These are phyloP conservation scores for Yarrowia sp. DNA, from an alignment of 805 yeast species.

Conservation along the genomic window DNA sequence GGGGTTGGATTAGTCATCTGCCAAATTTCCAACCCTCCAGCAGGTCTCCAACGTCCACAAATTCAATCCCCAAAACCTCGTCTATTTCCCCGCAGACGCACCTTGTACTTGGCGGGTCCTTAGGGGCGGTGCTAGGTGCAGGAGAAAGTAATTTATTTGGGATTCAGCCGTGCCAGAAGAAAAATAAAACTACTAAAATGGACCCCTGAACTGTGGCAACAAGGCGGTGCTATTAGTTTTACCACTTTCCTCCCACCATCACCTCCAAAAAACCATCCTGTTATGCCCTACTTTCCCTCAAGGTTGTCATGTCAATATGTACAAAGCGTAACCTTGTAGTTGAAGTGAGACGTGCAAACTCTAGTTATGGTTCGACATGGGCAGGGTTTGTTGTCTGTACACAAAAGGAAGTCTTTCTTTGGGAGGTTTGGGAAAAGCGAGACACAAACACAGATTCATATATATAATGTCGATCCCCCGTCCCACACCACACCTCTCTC, in stretches of 20 bases:
- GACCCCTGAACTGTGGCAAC: background rate
- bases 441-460: background rate
- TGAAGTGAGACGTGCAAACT: slow-evolving; percentile 12
- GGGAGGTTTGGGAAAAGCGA: background rate
- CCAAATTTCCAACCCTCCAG: no score
- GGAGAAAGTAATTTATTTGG: background rate
- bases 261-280: no score
- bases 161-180: background rate
- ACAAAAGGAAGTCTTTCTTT: slow-evolving; percentile 5
- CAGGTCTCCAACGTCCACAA: no score
- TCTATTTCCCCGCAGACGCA: slow-evolving; percentile 24
- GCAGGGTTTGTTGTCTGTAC: slow-evolving; percentile 30
- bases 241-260: no score
- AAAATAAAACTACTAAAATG: background rate
- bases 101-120: slow-evolving; percentile 20
- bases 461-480: slow-evolving; percentile 22
- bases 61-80: no score
- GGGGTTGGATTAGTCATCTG: no score
- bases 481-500: no score
- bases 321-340: background rate
- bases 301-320: slow-evolving; percentile 11
- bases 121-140: slow-evolving; percentile 14
- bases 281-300: background rate
- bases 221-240: background rate
- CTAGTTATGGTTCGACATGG: slow-evolving; percentile 32